Evolutionary conservation across 2,329 filamentous ascomycete species (phyloP).

Genomic region (Nigrospora osmanthi): DNA sequence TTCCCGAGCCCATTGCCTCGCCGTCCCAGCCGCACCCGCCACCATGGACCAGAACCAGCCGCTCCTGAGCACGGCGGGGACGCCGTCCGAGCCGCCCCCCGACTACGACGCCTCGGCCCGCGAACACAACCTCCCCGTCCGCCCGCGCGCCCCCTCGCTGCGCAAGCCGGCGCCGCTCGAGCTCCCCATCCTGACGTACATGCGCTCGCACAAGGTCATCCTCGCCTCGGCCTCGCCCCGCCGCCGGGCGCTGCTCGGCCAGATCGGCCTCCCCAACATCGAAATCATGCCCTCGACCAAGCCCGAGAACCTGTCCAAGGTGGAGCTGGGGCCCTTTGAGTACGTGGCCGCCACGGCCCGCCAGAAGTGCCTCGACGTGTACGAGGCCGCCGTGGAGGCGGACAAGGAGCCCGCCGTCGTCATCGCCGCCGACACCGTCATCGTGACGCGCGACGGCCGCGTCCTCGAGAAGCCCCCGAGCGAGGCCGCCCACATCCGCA

Average conservation of each 20-base stretch:
- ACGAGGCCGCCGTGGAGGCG: constrained; percentile 35
- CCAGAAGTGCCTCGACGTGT: constrained; percentile 74
- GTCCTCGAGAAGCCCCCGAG: constrained; percentile 88
- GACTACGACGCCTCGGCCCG: constrained; percentile 34
- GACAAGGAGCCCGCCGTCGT: constrained; percentile 68
- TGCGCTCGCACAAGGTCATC: constrained; percentile 75
- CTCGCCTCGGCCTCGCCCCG: constrained; percentile 86
- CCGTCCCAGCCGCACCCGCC: no score
- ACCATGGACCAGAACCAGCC: no score
- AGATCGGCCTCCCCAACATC: constrained; percentile 74
- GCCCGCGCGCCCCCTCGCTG: constrained; percentile 16
- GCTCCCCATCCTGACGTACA: constrained; percentile 68
- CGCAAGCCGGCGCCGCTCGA: constrained; percentile 60
- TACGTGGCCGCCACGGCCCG: constrained; percentile 86
- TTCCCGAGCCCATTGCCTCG: no score
- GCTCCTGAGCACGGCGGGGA: constrained; percentile 4
- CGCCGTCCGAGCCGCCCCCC: constrained; percentile 32
- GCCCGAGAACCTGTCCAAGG: constrained; percentile 79
- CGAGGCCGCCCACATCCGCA: constrained; percentile 73
- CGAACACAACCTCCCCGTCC: constrained; percentile 22
- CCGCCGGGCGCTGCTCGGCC: constrained; percentile 70
- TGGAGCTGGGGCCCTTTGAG: constrained; percentile 67
- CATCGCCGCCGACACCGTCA: constrained; percentile 84
- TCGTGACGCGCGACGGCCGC: constrained; percentile 65
- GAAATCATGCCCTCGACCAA: constrained; percentile 79